Evolutionary conservation across 108 stramenopile species (phyloP).

Genomic region (Halocafeteria seosinensis): DNA sequence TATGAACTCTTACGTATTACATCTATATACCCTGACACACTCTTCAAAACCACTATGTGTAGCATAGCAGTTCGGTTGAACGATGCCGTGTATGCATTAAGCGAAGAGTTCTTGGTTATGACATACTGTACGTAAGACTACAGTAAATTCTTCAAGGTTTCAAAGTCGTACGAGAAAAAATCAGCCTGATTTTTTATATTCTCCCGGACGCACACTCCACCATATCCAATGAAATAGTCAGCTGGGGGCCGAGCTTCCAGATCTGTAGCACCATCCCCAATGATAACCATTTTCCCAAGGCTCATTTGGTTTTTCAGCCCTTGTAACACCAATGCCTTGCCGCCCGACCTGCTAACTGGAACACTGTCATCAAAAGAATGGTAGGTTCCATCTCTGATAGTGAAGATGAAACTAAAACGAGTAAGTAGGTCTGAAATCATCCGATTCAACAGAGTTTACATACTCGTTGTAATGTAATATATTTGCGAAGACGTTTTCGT

Average conservation of each 20-base stretch:
- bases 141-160: no score
- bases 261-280: constrained; percentile 97
- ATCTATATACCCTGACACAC: no score
- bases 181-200: constrained; percentile 66
- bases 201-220: constrained; percentile 67
- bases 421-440: no score
- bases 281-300: constrained; percentile 67
- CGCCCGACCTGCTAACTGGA: constrained; percentile 71
- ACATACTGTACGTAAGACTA: no score
- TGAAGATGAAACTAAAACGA: not conserved
- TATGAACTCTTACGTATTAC: no score
- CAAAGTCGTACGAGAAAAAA: no score
- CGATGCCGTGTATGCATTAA: no score
- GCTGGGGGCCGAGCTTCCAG: constrained; percentile 94
- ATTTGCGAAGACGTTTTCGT: constrained; percentile 68
- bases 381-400: constrained; percentile 55
- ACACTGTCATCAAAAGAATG: constrained; percentile 66
- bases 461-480: constrained; percentile 51
- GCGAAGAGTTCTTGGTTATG: no score
- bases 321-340: constrained; percentile 69
- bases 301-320: constrained; percentile 38
- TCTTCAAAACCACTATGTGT: no score
- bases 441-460: no score
- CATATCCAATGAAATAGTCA: constrained; percentile 84
- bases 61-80: no score